phyloP scores from a whole-genome alignment of 2,329 filamentous ascomycete genomes.

The Exophiala aquamarina region DNA sequence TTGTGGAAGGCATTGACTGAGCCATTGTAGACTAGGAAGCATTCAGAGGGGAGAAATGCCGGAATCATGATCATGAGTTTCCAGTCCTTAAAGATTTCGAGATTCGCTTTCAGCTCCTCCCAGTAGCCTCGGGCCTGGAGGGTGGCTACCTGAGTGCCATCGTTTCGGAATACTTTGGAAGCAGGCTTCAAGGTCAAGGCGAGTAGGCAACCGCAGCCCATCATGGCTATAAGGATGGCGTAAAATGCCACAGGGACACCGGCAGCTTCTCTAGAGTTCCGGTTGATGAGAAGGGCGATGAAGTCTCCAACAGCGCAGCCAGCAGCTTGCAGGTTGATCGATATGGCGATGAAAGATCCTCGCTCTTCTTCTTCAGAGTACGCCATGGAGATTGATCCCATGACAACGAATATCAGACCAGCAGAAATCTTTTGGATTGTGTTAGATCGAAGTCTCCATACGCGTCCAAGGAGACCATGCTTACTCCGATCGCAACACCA shows the following conservation, averaged over 20 bases:
- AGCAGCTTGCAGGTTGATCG: conserved; percentile 33
- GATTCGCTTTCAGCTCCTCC: conserved; percentile 33
- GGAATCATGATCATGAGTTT: conserved; percentile 32
- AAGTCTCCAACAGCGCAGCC: conserved; percentile 18
- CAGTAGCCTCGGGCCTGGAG: conserved; percentile 29
- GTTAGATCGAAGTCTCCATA: not conserved
- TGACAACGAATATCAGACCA: conserved; percentile 33
- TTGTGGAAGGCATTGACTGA: conserved; percentile 35
- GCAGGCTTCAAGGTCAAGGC: conserved; percentile 7
- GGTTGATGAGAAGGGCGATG: conserved; percentile 14
- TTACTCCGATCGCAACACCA: conserved; percentile 10
- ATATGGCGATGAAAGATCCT: conserved; percentile 32
- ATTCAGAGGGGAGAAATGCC: conserved; percentile 30
- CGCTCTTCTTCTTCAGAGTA: conserved; percentile 37
- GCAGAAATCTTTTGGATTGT: conserved; percentile 6
- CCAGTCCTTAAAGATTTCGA: conserved; percentile 31
- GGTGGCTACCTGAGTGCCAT: conserved; percentile 29
- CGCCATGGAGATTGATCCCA: conserved; percentile 34
- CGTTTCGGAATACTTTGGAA: conserved; percentile 8
- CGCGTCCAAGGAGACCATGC: not conserved
- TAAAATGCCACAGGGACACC: conserved; percentile 11
- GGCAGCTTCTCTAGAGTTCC: conserved; percentile 1
- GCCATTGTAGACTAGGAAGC: conserved; percentile 36
- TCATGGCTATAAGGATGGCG: conserved; percentile 11
- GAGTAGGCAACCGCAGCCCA: conserved; percentile 3